phyloP scores from a whole-genome alignment of 169 alveolate genomes.

The Plasmodium vinckei region DNA sequence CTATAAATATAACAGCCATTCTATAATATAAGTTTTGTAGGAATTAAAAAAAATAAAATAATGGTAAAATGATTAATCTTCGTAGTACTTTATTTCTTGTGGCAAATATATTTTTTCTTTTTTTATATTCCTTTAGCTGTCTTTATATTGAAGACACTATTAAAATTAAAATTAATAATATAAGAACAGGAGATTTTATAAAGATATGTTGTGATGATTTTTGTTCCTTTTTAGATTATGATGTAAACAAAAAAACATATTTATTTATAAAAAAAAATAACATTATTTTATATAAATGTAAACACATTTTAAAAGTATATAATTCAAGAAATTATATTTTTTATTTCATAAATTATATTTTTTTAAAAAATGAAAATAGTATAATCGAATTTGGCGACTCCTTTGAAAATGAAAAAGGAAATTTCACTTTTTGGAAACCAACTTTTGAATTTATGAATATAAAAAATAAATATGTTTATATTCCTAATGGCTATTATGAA shows the following conservation, averaged over 20 bases:
- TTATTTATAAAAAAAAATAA: conserved; percentile 15
- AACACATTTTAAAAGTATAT: conserved; percentile 9
- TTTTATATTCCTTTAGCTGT: conserved; percentile 2
- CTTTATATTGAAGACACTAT: conserved; percentile 48
- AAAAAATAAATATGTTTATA: conserved; percentile 14
- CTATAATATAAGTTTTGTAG: not conserved
- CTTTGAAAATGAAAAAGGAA: conserved; percentile 27
- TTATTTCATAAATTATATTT: conserved; percentile 20
- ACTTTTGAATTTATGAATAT: conserved; percentile 24
- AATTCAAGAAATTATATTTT: conserved; percentile 14
- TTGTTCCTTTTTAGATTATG: conserved; percentile 43
- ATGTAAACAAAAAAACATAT: conserved; percentile 25
- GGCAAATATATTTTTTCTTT: not conserved
- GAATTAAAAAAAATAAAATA: no score
- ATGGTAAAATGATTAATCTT: not conserved
- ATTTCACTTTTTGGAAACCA: conserved; percentile 33
- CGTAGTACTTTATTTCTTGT: not conserved
- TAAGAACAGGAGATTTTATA: conserved; percentile 30
- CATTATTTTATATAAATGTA: conserved; percentile 18
- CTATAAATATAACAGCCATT: not conserved
- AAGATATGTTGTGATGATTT: conserved; percentile 35
- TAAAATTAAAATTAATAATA: conserved; percentile 15
- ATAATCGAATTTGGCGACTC: conserved; percentile 44
- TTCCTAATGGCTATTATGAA: conserved; percentile 41
- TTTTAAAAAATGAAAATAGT: not conserved